Evolutionary conservation across 1,284 basidiomycete genomes (phyloP), one percentile per base, ranked within the genome.

Genomic region (Pyrrhoderma noxium): DNA sequence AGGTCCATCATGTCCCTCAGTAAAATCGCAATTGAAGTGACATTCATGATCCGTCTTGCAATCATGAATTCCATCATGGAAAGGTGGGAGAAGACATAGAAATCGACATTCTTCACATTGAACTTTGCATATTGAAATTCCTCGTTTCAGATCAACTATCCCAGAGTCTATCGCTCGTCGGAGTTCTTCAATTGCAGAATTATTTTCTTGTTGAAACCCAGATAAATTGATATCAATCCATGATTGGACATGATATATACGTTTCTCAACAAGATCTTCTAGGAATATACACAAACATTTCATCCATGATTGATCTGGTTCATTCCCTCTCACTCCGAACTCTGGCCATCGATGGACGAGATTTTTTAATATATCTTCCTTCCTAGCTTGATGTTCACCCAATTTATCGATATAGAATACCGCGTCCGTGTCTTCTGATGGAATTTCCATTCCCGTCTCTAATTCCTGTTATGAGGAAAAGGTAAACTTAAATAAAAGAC

Each of bases 11-110:
- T 72, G 66, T 5, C 66, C 68, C 8, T 68, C 62, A 41, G 62
- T 63, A 56, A 72, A 79, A 35, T 69, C 65, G 45, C 81, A 82
- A 11, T 44, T 5, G 21, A 66, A 64, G 9, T 57, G 47, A 53
- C 80, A 83, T 1, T 55, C 27, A 54, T 81, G 80, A 21, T 64
- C 59, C 0, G 79, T 75, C 18, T 61, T 59, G 56, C 80, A 83
- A 45, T 72, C 59, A 53, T 82, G 81, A 0, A 48, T 49, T 0
- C 67, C 69, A 2, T 67, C 65, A 50, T 83, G 81, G 9, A 65
- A 66, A 1, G 70, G 67, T 46, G 63, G 65, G 14, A 64, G 66
- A 3, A 78, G 39, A 53, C 80, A 83, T 13, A 63, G 55, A 2
- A 81, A 65, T 40, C 74, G 67, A 60, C 81, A 82, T 0, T 47